Base-by-base conservation (phyloP, 1,284 basidiomycete species). In the Leccinum variabile region DNA sequence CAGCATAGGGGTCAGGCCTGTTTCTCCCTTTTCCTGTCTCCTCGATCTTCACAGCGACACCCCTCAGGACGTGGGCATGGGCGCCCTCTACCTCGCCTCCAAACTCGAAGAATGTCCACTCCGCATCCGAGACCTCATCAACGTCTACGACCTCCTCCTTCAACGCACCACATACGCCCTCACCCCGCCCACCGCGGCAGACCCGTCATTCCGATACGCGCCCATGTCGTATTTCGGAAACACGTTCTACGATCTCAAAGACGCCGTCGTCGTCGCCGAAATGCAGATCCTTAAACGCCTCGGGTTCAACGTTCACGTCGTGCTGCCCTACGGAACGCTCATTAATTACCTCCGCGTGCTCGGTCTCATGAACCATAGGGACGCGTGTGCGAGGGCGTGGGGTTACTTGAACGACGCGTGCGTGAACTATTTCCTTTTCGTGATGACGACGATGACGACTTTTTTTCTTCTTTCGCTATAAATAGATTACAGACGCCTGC, bases 241-340 rank as follows among this genome's bases (percentile, higher is more conserved):
- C 64, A 84, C 85, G 1, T 97, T 95, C 69, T 94, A 95, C 76
- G 91, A 94, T 65, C 80, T 91, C 67, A 95, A 94, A 72, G 95
- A 97, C 69, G 89, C 92, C 5, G 80, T 98, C 54, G 94, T 98
- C 25, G 90, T 97, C 25, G 90, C 91, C 1, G 97, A 99, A 78
- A 98, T 99, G 94, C 97, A 99, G 74, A 86, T 99, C 18, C 83
- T 99, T 66, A 99, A 99, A 78, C 86, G 95, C 41, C 83, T 95
- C 11, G 93, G 92, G 3, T 95, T 95, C 78, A 91, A 95, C 70
- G 91, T 95, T 57, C 82, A 90, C 70, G 94, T 97, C 56, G 90
- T 93, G 14, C 80, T 98, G 49, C 96, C 97, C 0, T 98, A 98
- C 72, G 94, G 91, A 28, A 94, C 95, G 13, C 84, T 98, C 65